Evolutionary conservation across 768 basidiomycete species (phyloP).

Genomic region (Boletellus ananiceps): DNA sequence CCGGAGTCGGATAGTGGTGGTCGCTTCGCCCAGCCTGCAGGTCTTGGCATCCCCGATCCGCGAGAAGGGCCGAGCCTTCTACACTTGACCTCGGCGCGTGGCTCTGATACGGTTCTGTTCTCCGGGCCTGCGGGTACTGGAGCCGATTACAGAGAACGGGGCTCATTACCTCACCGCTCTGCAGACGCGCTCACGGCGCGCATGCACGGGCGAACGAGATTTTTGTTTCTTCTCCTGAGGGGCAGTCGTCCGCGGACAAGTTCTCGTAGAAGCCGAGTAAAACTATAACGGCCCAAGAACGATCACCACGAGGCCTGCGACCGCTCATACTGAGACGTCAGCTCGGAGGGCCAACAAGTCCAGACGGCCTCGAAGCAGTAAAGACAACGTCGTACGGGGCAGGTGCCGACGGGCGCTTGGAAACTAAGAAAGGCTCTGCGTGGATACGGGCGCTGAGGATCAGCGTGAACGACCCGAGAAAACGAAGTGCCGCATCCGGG

Average conservation of each 20-base stretch:
- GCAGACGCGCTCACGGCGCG: not conserved
- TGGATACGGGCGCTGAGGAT: constrained; percentile 2
- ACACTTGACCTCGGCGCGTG: not conserved
- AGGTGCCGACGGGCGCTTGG: not conserved
- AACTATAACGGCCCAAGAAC: not conserved
- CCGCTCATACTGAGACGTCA: not conserved
- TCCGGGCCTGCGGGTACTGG: not conserved
- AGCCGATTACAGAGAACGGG: not conserved
- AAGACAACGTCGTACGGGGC: not conserved
- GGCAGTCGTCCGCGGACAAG: constrained; percentile 8
- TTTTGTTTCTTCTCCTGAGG: not conserved
- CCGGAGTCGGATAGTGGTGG: not conserved
- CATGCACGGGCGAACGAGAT: not conserved
- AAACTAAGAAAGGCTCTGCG: not conserved
- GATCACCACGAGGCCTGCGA: not conserved
- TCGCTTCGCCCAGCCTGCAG: constrained; percentile 1
- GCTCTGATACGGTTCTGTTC: not conserved
- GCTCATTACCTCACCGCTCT: constrained; percentile 10
- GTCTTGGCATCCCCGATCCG: constrained; percentile 20
- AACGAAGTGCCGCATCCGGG: not conserved
- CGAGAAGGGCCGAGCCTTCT: not conserved
- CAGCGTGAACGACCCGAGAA: constrained; percentile 1
- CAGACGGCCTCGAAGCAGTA: not conserved
- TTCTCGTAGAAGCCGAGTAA: constrained; percentile 10
- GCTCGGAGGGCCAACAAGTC: not conserved